Evolutionary conservation across 257 asterid genomes (phyloP).

Genomic region (Cordia subcordata): DNA sequence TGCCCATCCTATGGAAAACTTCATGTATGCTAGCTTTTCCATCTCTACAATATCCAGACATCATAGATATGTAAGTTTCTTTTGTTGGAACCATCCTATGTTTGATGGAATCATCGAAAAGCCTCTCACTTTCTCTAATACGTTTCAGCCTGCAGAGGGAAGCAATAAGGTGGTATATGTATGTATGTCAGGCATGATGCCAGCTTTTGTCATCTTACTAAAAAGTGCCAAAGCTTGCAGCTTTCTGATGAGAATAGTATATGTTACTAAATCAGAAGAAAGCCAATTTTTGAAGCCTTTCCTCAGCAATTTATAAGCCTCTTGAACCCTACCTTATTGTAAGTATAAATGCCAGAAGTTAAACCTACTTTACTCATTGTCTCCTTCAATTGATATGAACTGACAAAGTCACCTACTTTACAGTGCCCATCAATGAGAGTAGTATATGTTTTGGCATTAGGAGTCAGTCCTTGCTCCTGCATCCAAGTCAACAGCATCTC

Average conservation of each 20-base stretch:
- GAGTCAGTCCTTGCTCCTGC: conserved; percentile 79
- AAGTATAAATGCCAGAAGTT: conserved; percentile 41
- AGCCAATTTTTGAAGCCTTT: conserved; percentile 34
- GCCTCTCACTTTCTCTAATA: conserved; percentile 59
- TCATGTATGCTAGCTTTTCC: conserved; percentile 42
- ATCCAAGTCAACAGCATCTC: conserved; percentile 83
- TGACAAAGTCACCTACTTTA: conserved; percentile 62
- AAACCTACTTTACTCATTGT: conserved; percentile 44
- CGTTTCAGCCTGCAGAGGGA: conserved; percentile 54
- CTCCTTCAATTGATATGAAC: conserved; percentile 55
- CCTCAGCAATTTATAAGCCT: conserved; percentile 55
- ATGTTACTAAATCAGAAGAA: conserved; percentile 66
- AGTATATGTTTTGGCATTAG: conserved; percentile 68
- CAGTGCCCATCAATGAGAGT: conserved; percentile 73
- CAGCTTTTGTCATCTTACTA: conserved; percentile 56
- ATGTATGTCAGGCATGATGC: conserved; percentile 63
- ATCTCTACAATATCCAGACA: conserved; percentile 73
- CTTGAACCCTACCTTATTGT: conserved; percentile 56
- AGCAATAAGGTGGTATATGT: conserved; percentile 74
- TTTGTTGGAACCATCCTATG: conserved; percentile 60
- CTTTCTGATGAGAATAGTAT: conserved; percentile 68
- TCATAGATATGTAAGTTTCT: conserved; percentile 74
- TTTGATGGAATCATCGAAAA: conserved; percentile 48
- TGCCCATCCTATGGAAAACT: conserved; percentile 44
- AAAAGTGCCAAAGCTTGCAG: conserved; percentile 70